These are phyloP conservation scores for Immersiporthe knoxdaviesiana DNA, from an alignment of 2,329 filamentous ascomycete species.

Conservation along the genomic window DNA sequence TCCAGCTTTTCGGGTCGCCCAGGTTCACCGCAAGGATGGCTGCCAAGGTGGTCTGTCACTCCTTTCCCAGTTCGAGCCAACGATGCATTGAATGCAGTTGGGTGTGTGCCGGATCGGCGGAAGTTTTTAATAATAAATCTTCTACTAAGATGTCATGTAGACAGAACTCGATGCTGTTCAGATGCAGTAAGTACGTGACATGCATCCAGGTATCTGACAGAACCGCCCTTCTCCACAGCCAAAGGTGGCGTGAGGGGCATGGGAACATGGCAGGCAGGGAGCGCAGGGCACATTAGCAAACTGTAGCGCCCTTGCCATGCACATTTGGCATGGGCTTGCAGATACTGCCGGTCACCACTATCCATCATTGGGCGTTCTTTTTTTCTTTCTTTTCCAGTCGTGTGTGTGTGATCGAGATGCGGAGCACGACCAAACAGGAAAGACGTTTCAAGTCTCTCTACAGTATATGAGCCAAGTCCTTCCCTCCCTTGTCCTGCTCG, in stretches of 20 bases:
- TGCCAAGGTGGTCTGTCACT: too few relatives aligned
- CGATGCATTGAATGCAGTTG: background rate
- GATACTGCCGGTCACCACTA: conserved; percentile 4
- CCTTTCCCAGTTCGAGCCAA: background rate
- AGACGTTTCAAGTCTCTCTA: conserved; percentile 15
- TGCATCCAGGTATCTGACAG: background rate
- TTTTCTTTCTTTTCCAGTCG: background rate
- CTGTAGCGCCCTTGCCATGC: background rate
- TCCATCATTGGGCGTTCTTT: background rate
- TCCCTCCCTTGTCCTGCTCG: background rate
- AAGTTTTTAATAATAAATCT: background rate
- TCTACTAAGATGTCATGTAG: background rate
- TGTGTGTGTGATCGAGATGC: background rate
- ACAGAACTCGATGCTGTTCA: too few relatives aligned
- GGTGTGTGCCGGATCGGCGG: background rate
- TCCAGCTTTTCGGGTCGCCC: background rate
- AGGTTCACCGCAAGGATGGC: conserved; percentile 9
- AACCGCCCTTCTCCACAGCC: background rate
- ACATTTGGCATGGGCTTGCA: conserved; percentile 13
- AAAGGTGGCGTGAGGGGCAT: conserved; percentile 5
- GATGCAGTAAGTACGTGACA: background rate
- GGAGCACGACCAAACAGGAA: conserved; percentile 13
- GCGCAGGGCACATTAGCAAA: conserved; percentile 7
- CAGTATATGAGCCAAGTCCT: background rate
- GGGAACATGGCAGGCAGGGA: background rate